A percentile compares a stretch with the other conserved stretches of the same genome.
phyloP scores from a whole-genome alignment of 176 grass and related monocot genomes.

The Canna indica region DNA sequence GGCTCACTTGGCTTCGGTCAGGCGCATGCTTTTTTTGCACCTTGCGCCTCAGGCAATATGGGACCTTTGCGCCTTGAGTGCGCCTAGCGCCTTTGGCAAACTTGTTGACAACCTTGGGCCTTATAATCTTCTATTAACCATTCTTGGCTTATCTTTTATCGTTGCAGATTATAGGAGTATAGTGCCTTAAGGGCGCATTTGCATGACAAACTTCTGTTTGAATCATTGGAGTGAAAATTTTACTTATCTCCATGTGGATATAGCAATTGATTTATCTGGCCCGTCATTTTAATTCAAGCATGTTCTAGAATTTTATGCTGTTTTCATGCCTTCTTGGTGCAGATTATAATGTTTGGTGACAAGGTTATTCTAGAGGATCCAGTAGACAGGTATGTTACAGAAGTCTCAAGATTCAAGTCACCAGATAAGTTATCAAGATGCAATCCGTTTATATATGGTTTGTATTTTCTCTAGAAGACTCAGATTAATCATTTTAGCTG shows the following conservation, averaged over 20 bases:
- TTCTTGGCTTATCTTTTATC: too few species aligned
- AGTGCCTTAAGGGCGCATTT: too few species aligned
- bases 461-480: not conserved
- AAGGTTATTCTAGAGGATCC: slow-evolving; percentile 80
- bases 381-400: slow-evolving; percentile 48
- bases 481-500: slow-evolving; percentile 8
- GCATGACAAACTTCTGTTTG: not conserved
- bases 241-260: not conserved
- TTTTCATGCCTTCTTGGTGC: slow-evolving; percentile 22
- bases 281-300: slow-evolving; percentile 11
- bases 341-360: slow-evolving; percentile 91
- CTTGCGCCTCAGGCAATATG: too few species aligned
- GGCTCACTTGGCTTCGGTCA: too few species aligned
- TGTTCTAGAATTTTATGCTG: slow-evolving; percentile 2
- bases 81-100: too few species aligned
- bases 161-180: too few species aligned
- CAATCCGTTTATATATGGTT: not conserved
- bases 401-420: not conserved
- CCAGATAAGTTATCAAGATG: slow-evolving; percentile 10
- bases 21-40: too few species aligned
- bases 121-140: too few species aligned
- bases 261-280: not conserved
- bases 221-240: not conserved
- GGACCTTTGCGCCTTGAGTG: too few species aligned
- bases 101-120: too few species aligned